Conservation (phyloP, 2,329 filamentous ascomycete genomes). For the Cladosporium oxysporum region DNA sequence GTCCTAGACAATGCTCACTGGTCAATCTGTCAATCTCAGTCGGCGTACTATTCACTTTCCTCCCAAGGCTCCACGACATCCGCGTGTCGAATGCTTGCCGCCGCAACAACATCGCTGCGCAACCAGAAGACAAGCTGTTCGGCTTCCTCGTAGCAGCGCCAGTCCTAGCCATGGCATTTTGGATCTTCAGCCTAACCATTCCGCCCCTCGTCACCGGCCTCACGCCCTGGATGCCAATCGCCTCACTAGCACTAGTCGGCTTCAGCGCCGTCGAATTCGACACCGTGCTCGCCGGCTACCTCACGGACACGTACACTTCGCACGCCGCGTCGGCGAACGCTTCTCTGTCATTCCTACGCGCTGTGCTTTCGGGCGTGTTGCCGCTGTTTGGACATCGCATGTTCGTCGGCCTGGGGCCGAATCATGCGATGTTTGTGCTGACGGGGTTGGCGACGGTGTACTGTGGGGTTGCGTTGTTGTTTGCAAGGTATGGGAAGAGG, state of each 20-base stretch:
- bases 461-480: slow-evolving; percentile 42
- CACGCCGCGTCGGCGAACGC: slow-evolving; percentile 50
- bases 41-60: slow-evolving; percentile 45
- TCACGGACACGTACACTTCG: slow-evolving; percentile 49
- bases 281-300: slow-evolving; percentile 45
- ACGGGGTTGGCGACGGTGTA: slow-evolving; percentile 39
- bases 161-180: slow-evolving; percentile 46
- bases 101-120: slow-evolving; percentile 22
- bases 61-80: slow-evolving; percentile 48
- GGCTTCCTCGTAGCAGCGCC: slow-evolving; percentile 51
- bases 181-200: slow-evolving; percentile 51
- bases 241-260: slow-evolving; percentile 45
- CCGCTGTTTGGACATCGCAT: slow-evolving; percentile 46
- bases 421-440: slow-evolving; percentile 44
- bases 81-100: slow-evolving; percentile 32
- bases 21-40: slow-evolving; percentile 64
- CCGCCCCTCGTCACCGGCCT: slow-evolving; percentile 43
- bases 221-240: slow-evolving; percentile 24
- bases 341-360: slow-evolving; percentile 44
- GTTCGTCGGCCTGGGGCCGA: slow-evolving; percentile 43
- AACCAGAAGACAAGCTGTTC: slow-evolving; percentile 51
- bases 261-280: slow-evolving; percentile 54
- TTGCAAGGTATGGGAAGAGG: slow-evolving; percentile 41
- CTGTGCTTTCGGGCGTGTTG: slow-evolving; percentile 42
- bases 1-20: slow-evolving; percentile 48